Evolutionary conservation across 2,329 filamentous ascomycete species (phyloP), one percentile per base, ranked within the genome.

Genomic region (Rutstroemia sydowiana): DNA sequence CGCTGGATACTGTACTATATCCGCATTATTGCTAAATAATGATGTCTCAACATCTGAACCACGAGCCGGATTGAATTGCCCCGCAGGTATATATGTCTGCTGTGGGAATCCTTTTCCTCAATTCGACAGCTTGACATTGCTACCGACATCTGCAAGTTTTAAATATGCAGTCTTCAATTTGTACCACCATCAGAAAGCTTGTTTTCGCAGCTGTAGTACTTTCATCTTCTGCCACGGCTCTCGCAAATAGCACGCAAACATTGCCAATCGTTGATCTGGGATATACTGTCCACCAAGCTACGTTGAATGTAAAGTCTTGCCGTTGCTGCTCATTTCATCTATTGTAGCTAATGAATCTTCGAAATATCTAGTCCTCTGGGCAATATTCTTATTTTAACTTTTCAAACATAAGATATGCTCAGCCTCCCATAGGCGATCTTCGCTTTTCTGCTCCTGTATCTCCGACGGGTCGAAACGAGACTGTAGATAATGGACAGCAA

Each of bases 371-470:
- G 41, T 23, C 63, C 63, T 52, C 51, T 36, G 31, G 65, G 1
- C 46, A 59, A 31, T 69, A 69, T 45, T 21, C 16, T 30, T 16
- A 31, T n/a, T 69, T 69, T 56, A 63, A 62, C 14, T 72, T 71
- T 57, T 65, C 57, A 50, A 73, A 72, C 10, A 69, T 75, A 41
- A 63, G 71, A 20, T 75, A 70, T 55, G 72, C 70, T 1, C 67
- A 66, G 3, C 62, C 71, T 13, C 71, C 73, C 8, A 55, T 68
- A 0, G 71, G 72, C n/a, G 55, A 64, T 16, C 62, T 74, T 7
- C 66, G 72, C 54, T 76, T 73, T 66, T 66, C 71, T 42, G 62
- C 68, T 20, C 72, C 73, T 2, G 48, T 61, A 11, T 63, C 4
- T 65, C 62, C 1, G 54, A 58, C 8, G n/a, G 1, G 50, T 56